These are phyloP conservation scores for Helicocarpus griseus DNA, from an alignment of 2,329 filamentous ascomycete genomes.

Conservation along the genomic window DNA sequence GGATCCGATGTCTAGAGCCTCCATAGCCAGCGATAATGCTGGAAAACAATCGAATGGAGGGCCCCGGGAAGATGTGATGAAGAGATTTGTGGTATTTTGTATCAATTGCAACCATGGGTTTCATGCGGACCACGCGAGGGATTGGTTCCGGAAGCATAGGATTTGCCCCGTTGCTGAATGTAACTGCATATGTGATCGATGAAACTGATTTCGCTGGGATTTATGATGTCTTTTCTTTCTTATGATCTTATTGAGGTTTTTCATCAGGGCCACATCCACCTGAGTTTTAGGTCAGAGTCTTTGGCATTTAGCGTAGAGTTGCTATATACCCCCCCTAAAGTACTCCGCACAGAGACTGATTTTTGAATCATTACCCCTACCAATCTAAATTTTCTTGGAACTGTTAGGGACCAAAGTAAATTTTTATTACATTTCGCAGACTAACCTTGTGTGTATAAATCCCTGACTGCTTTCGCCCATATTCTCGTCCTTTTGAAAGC, in stretches of 20 bases:
- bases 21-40: slow-evolving; percentile 24
- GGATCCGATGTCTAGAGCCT: slow-evolving; percentile 40
- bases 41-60: slow-evolving; percentile 7
- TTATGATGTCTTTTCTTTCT: not conserved
- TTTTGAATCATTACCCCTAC: not conserved
- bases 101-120: slow-evolving; percentile 55
- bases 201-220: slow-evolving; percentile 1
- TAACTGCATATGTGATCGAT: slow-evolving; percentile 40
- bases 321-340: not conserved
- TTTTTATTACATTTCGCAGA: too few species aligned
- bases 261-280: too few species aligned
- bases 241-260: not conserved
- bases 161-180: slow-evolving; percentile 49
- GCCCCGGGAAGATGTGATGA: slow-evolving; percentile 37
- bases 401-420: too few species aligned
- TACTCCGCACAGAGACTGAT: not conserved
- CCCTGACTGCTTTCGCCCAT: too few species aligned
- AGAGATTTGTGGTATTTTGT: slow-evolving; percentile 50
- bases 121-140: slow-evolving; percentile 52
- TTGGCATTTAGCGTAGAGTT: not conserved
- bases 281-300: too few species aligned
- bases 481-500: too few species aligned
- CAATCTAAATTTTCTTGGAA: too few species aligned
- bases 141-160: slow-evolving; percentile 49
- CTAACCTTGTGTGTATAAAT: too few species aligned